Conservation (phyloP, 495 filamentous ascomycete species). For the Aspergillus panamensis region DNA sequence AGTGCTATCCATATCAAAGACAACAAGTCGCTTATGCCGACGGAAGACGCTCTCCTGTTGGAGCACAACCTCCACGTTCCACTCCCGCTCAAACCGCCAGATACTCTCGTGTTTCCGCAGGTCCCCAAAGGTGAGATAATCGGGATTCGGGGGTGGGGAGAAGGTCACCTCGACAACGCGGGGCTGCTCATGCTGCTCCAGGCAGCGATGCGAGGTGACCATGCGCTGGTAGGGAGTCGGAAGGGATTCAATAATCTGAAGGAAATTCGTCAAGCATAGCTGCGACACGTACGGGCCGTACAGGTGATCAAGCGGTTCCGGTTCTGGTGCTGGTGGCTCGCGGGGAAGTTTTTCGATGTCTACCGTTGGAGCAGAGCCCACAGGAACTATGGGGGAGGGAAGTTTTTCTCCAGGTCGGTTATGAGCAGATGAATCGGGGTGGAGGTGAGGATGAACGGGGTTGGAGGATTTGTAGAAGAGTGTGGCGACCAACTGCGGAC, state of each 20-base stretch:
- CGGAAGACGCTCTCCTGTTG: constrained; percentile 69
- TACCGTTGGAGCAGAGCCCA: constrained; percentile 59
- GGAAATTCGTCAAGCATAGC: constrained; percentile 77
- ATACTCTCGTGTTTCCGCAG: constrained; percentile 75
- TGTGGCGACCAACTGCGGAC: constrained; percentile 43
- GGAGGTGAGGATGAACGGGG: constrained; percentile 43
- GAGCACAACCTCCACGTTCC: constrained; percentile 79
- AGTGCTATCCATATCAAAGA: constrained; percentile 98
- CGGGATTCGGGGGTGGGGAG: constrained; percentile 61
- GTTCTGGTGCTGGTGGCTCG: constrained; percentile 60
- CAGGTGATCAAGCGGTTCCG: constrained; percentile 69
- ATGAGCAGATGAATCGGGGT: constrained; percentile 36
- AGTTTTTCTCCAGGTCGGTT: constrained; percentile 30
- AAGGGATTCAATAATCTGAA: constrained; percentile 69
- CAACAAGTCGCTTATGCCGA: constrained; percentile 72
- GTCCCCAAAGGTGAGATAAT: constrained; percentile 64
- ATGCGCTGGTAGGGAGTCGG: constrained; percentile 57
- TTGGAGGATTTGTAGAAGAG: constrained; percentile 47
- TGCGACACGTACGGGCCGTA: constrained; percentile 76
- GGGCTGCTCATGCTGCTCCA: constrained; percentile 59
- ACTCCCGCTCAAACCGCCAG: constrained; percentile 78
- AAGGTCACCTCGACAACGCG: constrained; percentile 68
- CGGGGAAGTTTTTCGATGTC: constrained; percentile 68
- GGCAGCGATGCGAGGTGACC: constrained; percentile 66
- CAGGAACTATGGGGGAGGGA: constrained; percentile 39